Evolutionary conservation across 2,329 filamentous ascomycete species (phyloP), one percentile per base, ranked within the genome.

Genomic region (Purpureocillium lavendulum): DNA sequence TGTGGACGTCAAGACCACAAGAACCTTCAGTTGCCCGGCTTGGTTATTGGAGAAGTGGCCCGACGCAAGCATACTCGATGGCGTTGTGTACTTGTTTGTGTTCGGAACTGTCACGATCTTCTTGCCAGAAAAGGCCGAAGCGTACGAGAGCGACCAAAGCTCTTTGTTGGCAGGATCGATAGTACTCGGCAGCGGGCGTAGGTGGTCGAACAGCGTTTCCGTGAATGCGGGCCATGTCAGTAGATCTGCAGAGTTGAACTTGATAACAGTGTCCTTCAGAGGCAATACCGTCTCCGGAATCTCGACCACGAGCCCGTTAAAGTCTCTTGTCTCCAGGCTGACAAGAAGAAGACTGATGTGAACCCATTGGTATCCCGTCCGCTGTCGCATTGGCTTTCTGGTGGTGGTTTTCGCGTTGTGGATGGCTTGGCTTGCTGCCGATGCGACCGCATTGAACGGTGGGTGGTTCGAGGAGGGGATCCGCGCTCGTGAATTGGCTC

Each of bases 241-340:
- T 26, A 26, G 10, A 10, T 26, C 21, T 26, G 10, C 10, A 26
- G 21, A 26, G 21, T 5, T 6, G 10, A 26, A 40, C 39, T 40
- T 40, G 28, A 36, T 40, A 16, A 40, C 39, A 9, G 33, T 36
- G 33, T 40, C 39, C 15, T 40, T 40, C 13, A 40, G 39, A 6
- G 39, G 39, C 33, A 40, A 28, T 15, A 40, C 39, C 28, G 33
- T 40, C 39, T 40, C 39, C 13, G 28, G 39, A 24, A 40, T 28
- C 33, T 40, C 39, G 2, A 40, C 33, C 36, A 18, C 9, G 32
- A 40, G 39, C 33, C 39, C 28, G 18, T 40, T 40, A 26, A 40
- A 36, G 33, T 35, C 36, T 28, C 33, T 40, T 13, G 33, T 31
- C 33, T 40, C 33, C 17, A 40, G 28, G 33, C 39, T 40, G 18